Base-by-base conservation (phyloP, 306 rosid genomes). In the Trifolium pratense region DNA sequence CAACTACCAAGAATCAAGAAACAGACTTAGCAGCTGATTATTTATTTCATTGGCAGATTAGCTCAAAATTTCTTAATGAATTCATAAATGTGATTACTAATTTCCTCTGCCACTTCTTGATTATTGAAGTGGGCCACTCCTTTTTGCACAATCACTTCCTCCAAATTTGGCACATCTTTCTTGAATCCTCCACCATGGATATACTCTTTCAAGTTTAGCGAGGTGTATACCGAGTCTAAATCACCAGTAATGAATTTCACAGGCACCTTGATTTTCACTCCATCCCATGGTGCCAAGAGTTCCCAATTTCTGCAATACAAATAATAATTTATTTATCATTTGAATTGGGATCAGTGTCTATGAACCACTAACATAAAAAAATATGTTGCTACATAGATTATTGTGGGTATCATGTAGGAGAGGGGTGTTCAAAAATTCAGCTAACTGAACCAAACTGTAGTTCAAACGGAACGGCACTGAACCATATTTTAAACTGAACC, bases 101-200 rank as follows among this genome's bases (percentile, higher is more conserved):
- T 32, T 3, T 82, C 86, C 18, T 46, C 71, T 0, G 86, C 42
- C 0, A 58, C 53, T 68, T 85, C 86, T 70, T 72, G 80, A 45
- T 82, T 82, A 55, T 76, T 85, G 78, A 79, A 85, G 34, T 85
- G 89, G 17, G 75, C 73, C 0, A 79, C 86, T 0, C 84, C 86
- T 76, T 73, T 68, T 51, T 68, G 81, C 16, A 85, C 80, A 31
- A 82, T 55, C 63, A 77, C 75, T 64, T 85, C 78, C 46, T 85
- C 76, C 75, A 85, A 68, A 58, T 46, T 39, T 0, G 83, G 86
- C 45, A 82, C 89, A 25, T 76, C 76, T n/a, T 79, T 12, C 73
- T 82, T 85, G 76, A 82, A 82, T 17, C 60, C 76, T 32, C 82
- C 89, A 18, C 76, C 20, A 1, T 82, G 49, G 0, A 85, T 20